Evolutionary conservation across 176 grass and related monocot species (phyloP).

Genomic region (Calamus simplicifolius): DNA sequence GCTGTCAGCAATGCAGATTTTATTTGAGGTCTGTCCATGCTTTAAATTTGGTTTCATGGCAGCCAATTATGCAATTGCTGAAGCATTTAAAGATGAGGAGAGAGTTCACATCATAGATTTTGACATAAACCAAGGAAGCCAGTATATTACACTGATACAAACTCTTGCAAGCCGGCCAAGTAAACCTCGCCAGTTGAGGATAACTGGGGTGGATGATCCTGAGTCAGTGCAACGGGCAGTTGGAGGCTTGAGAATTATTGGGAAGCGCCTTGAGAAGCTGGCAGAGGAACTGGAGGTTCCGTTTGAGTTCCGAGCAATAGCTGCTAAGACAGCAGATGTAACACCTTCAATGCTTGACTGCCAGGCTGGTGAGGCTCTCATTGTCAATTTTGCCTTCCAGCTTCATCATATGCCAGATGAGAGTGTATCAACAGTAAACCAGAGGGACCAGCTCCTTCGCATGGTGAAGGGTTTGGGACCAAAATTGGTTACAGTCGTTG

Average conservation of each 20-base stretch:
- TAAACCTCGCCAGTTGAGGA: constrained; percentile 55
- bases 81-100: constrained; percentile 76
- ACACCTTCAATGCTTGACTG: constrained; percentile 82
- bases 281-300: constrained; percentile 63
- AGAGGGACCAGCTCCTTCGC: constrained; percentile 81
- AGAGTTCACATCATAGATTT: constrained; percentile 94
- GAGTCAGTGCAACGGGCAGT: constrained; percentile 86
- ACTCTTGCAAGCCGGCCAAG: constrained; percentile 46
- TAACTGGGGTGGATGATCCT: constrained; percentile 93
- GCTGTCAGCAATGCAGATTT: constrained; percentile 96
- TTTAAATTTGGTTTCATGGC: constrained; percentile 91
- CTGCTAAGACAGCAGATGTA: constrained; percentile 69
- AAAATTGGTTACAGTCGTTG: constrained; percentile 84
- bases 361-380: constrained; percentile 53
- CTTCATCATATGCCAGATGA: constrained; percentile 98
- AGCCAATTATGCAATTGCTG: constrained; percentile 84
- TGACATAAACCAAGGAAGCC: constrained; percentile 91
- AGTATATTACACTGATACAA: constrained; percentile 85
- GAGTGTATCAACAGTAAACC: constrained; percentile 84
- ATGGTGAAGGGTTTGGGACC: constrained; percentile 91
- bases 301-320: constrained; percentile 77
- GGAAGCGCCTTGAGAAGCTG: constrained; percentile 67
- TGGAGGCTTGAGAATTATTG: constrained; percentile 87
- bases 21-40: constrained; percentile 91
- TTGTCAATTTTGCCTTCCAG: constrained; percentile 97